phyloP scores from a whole-genome alignment of 1,139 yeast genomes.

The Saccharomycopsis hybrid region DNA sequence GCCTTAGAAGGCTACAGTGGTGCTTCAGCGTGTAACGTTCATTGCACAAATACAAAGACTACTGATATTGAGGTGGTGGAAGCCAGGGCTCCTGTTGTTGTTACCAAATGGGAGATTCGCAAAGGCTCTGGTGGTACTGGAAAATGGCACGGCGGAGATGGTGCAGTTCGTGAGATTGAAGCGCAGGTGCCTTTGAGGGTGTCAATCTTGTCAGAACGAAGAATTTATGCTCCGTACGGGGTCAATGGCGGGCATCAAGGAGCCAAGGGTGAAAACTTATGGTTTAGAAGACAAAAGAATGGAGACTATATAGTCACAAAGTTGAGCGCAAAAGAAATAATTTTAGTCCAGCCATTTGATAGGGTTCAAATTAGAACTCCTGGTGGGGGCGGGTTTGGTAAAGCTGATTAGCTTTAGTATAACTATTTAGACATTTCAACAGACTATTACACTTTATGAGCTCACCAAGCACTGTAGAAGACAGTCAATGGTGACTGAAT shows the following conservation, averaged over 20 bases:
- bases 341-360: constrained; percentile 51
- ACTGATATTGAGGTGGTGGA: constrained; percentile 65
- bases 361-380: constrained; percentile 46
- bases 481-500: too few species aligned
- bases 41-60: constrained; percentile 64
- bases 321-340: constrained; percentile 45
- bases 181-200: constrained; percentile 50
- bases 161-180: constrained; percentile 55
- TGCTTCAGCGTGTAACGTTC: constrained; percentile 56
- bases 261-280: constrained; percentile 48
- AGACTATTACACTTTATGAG: too few species aligned
- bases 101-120: constrained; percentile 48
- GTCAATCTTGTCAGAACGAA: constrained; percentile 54
- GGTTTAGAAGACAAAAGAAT: constrained; percentile 24
- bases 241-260: constrained; percentile 55
- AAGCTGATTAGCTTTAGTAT: too few species aligned
- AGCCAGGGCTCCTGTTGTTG: constrained; percentile 54
- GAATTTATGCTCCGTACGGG: constrained; percentile 55
- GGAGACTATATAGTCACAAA: constrained; percentile 4
- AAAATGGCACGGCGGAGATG: constrained; percentile 49
- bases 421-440: too few species aligned
- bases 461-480: too few species aligned
- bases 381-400: constrained; percentile 50
- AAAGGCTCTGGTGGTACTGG: constrained; percentile 53
- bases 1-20: constrained; percentile 40